A percentile compares a stretch with the other conserved stretches of the same genome.
These are phyloP conservation scores for Deakozyma indianensis DNA, from an alignment of 805 yeast species.

Conservation along the genomic window DNA sequence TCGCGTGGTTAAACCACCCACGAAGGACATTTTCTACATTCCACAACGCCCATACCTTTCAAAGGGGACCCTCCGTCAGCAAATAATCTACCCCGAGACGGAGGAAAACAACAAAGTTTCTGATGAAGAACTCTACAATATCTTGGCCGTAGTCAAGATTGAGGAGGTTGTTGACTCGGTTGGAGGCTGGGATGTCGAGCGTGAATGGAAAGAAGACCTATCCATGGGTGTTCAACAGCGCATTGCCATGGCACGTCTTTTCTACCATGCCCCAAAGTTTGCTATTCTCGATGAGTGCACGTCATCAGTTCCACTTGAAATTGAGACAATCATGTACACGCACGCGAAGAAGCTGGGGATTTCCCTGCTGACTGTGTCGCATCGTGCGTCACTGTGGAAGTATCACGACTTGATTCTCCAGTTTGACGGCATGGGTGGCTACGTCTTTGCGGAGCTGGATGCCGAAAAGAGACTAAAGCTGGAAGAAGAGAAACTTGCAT, in stretches of 20 bases:
- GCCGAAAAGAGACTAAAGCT: slow-evolving; percentile 57
- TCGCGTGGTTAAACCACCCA: slow-evolving; percentile 45
- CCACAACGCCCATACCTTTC: slow-evolving; percentile 89
- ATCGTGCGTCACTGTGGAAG: slow-evolving; percentile 84
- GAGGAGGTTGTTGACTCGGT: slow-evolving; percentile 20
- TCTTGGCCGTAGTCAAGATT: slow-evolving; percentile 22
- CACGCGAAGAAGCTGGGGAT: slow-evolving; percentile 70
- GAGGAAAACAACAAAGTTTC: slow-evolving; percentile 29
- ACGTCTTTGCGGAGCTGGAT: slow-evolving; percentile 46
- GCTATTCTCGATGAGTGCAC: slow-evolving; percentile 96
- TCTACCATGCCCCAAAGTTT: slow-evolving; percentile 81
- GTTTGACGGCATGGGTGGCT: slow-evolving; percentile 74
- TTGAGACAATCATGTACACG: slow-evolving; percentile 79
- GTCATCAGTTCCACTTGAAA: slow-evolving; percentile 79
- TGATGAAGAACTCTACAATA: slow-evolving; percentile 21
- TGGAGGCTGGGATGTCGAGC: slow-evolving; percentile 50
- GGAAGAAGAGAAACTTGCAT: slow-evolving; percentile 61
- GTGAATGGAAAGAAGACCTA: slow-evolving; percentile 81
- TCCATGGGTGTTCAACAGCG: slow-evolving; percentile 89
- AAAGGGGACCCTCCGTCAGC: slow-evolving; percentile 69
- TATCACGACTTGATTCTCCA: slow-evolving; percentile 73
- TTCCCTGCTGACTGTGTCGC: slow-evolving; percentile 80
- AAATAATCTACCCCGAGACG: slow-evolving; percentile 77
- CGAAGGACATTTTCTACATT: slow-evolving; percentile 62
- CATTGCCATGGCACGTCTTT: slow-evolving; percentile 83